Conservation (phyloP, 768 basidiomycete species). For the Leccinum pellstonianum region DNA sequence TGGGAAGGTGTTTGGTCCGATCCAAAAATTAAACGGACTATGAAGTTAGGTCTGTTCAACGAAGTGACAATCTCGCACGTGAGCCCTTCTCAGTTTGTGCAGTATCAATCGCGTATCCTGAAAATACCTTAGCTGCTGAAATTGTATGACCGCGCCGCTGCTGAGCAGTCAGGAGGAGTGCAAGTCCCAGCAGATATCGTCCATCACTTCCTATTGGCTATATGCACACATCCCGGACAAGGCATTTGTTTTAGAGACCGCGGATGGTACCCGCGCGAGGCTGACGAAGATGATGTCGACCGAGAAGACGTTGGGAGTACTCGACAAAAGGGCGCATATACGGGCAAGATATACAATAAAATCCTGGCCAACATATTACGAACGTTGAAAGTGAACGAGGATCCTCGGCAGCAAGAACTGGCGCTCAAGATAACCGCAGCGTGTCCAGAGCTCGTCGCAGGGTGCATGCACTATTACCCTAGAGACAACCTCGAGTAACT, state of each 20-base stretch:
- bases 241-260: conserved; percentile 87
- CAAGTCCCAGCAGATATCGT: conserved; percentile 73
- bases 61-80: conserved; percentile 67
- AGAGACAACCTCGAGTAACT: conserved; percentile 17
- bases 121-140: conserved; percentile 54
- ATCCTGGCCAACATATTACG: conserved; percentile 76
- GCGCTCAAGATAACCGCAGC: conserved; percentile 74
- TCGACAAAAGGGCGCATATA: conserved; percentile 29
- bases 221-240: conserved; percentile 75
- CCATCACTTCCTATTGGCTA: conserved; percentile 84
- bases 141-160: conserved; percentile 61
- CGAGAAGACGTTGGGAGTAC: conserved; percentile 38
- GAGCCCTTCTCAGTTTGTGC: conserved; percentile 15
- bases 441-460: conserved; percentile 83
- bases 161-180: conserved; percentile 50
- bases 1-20: conserved; percentile 82
- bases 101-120: not conserved
- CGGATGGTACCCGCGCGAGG: conserved; percentile 87
- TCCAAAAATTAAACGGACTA: conserved; percentile 63
- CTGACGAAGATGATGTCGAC: conserved; percentile 38
- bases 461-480: conserved; percentile 43
- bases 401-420: conserved; percentile 79
- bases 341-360: conserved; percentile 70
- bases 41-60: conserved; percentile 71
- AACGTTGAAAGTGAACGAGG: conserved; percentile 83